Evolutionary conservation across 2,329 filamentous ascomycete species (phyloP), one percentile per base, ranked within the genome.

Genomic region (Colletotrichum tabaci): DNA sequence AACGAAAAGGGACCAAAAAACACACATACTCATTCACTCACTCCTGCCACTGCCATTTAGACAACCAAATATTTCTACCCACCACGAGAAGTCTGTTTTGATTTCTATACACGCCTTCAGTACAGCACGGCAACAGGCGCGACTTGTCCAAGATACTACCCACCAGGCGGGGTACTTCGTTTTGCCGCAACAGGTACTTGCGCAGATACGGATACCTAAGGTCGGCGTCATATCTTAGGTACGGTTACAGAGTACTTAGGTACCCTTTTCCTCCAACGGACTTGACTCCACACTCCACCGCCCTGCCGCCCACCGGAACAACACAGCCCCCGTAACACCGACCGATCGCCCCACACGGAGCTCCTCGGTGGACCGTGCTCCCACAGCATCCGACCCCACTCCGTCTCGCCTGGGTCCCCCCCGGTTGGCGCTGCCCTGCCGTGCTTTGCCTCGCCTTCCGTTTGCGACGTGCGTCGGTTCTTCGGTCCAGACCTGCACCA

Each of bases 381-480:
- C 57, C 57, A 35, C 50, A 21, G 52, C 38, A 46, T 44, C 64
- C 57, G 57, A 67, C 64, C 44, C 67, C 67, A 71, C 67, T 21
- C 44, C 64, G 63, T 26, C 30, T 18, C 49, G 53, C 55, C 50
- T 56, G 56, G 40, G 56, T 26, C 56, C 56, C 30, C 62, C 62
- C 67, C 55, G 30, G 61, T 55, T 56, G 67, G 62, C 30, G 47
- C 40, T 40, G 40, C 55, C 30, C 55, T 47, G 55, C 67, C 55
- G 61, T 9, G 40, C 67, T 40, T 67, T 44, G 12, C 66, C 66
- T 65, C 44, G 38, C 58, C 42, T 57, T 53, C 63, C 40, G 56
- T 56, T 61, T 52, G 50, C 67, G 53, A 64, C n/a, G 42, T 60
- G 47, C 67, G 67, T 71, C 55, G 46, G 55, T 58, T 50, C 42